phyloP scores from a whole-genome alignment of 345 rosid genomes.

The Geranium brycei region DNA sequence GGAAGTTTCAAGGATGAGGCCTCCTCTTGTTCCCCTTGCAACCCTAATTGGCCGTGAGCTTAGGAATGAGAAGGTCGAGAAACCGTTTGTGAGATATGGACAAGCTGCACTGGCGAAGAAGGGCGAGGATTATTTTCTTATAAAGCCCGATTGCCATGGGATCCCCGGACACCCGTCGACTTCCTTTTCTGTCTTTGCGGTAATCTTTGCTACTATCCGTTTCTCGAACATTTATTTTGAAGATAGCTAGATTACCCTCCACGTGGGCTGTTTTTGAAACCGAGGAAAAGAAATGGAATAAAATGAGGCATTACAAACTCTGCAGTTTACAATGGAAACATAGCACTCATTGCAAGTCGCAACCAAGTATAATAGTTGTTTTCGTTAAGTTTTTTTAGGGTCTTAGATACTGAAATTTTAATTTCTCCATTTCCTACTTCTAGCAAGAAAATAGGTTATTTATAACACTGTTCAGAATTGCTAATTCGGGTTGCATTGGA shows the following conservation, averaged over 20 bases:
- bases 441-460: conserved; percentile 1
- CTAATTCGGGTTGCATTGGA: conserved; percentile 9
- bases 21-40: conserved; percentile 80
- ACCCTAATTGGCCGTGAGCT: conserved; percentile 89
- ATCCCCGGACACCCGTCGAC: conserved; percentile 67
- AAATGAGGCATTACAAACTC: too few species aligned
- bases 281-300: too few species aligned
- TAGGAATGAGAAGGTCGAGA: conserved; percentile 74
- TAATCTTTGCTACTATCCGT: conserved; percentile 14
- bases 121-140: conserved; percentile 91
- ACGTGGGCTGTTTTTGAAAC: not conserved
- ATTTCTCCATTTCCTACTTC: conserved; percentile 1
- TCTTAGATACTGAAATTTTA: not conserved
- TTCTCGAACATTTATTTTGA: not conserved
- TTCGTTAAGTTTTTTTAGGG: not conserved
- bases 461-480: conserved; percentile 5
- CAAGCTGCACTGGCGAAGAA: conserved; percentile 96
- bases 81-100: conserved; percentile 77
- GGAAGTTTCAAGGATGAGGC: conserved; percentile 46
- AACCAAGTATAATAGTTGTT: not conserved
- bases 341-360: too few species aligned
- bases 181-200: conserved; percentile 92
- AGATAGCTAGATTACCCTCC: not conserved
- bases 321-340: too few species aligned
- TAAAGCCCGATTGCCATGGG: conserved; percentile 68